A percentile compares a stretch with the other conserved stretches of the same genome.
phyloP scores from a whole-genome alignment of 352 stramenopile species.

The Globisporangium emineosum region DNA sequence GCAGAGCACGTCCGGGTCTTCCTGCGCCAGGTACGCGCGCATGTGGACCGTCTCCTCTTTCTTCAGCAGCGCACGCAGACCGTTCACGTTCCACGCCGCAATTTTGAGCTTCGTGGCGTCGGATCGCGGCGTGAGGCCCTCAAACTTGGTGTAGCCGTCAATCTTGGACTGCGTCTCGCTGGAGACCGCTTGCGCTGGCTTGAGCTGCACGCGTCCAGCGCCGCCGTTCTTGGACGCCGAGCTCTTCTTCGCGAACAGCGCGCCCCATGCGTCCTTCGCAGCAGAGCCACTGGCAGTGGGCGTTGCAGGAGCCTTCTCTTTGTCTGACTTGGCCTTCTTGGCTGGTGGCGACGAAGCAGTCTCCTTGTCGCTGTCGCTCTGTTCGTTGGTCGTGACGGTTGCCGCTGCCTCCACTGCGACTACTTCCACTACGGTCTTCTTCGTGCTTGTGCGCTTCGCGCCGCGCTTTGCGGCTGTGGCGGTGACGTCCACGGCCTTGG shows the following conservation, averaged over 20 bases:
- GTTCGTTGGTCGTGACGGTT: neutral
- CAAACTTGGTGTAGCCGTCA: slow-evolving; percentile 43
- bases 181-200: slow-evolving; percentile 25
- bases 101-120: slow-evolving; percentile 35
- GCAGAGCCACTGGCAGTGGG: neutral
- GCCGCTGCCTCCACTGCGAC: neutral
- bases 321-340: slow-evolving; percentile 4
- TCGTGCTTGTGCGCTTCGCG: neutral
- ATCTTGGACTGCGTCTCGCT: slow-evolving; percentile 44
- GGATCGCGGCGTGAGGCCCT: slow-evolving; percentile 35
- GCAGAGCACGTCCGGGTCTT: slow-evolving; percentile 80
- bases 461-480: slow-evolving; percentile 2
- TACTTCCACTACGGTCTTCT: slow-evolving; percentile 5
- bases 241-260: slow-evolving; percentile 30
- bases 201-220: slow-evolving; percentile 14
- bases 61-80: slow-evolving; percentile 74
- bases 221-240: neutral
- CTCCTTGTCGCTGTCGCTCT: neutral
- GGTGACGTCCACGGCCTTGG: slow-evolving; percentile 15
- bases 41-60: slow-evolving; percentile 60
- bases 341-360: neutral
- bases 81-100: slow-evolving; percentile 84
- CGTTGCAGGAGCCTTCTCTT: neutral
- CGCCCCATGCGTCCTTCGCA: slow-evolving; percentile 37
- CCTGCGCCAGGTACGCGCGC: slow-evolving; percentile 69